A percentile compares a stretch with the other conserved stretches of the same genome.
Conservation (phyloP, 495 filamentous ascomycete genomes). For the Penicillium taxi region DNA sequence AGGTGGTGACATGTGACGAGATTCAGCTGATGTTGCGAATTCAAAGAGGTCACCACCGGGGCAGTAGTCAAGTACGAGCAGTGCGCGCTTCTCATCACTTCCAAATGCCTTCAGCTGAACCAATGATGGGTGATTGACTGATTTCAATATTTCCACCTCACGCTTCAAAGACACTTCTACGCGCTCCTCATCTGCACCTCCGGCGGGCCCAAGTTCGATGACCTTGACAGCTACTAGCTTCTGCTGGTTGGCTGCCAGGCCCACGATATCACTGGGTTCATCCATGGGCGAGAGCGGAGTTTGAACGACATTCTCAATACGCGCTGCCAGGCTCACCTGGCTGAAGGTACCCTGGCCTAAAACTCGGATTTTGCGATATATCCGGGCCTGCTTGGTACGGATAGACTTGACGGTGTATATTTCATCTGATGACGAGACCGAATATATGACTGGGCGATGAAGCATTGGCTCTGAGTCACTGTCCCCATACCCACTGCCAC, state of each 20-base stretch:
- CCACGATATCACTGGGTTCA: constrained; percentile 34
- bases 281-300: constrained; percentile 19
- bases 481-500: constrained; percentile 35
- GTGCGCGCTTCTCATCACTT: constrained; percentile 67
- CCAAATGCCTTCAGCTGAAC: constrained; percentile 85
- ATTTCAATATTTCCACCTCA: constrained; percentile 86
- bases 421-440: constrained; percentile 22
- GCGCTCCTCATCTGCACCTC: constrained; percentile 80
- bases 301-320: constrained; percentile 30
- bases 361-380: constrained; percentile 67
- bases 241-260: constrained; percentile 42
- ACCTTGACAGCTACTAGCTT: constrained; percentile 90
- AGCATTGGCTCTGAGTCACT: constrained; percentile 28
- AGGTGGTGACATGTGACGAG: constrained; percentile 53
- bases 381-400: constrained; percentile 35
- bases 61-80: constrained; percentile 85
- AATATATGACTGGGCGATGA: constrained; percentile 11
- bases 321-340: constrained; percentile 80
- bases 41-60: constrained; percentile 94
- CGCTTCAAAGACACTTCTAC: constrained; percentile 87
- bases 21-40: constrained; percentile 61
- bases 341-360: constrained; percentile 94
- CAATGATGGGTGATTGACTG: constrained; percentile 77
- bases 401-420: constrained; percentile 40
- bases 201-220: constrained; percentile 86